Conservation (phyloP, 2,329 filamentous ascomycete species). For the Leptographium flavum region DNA sequence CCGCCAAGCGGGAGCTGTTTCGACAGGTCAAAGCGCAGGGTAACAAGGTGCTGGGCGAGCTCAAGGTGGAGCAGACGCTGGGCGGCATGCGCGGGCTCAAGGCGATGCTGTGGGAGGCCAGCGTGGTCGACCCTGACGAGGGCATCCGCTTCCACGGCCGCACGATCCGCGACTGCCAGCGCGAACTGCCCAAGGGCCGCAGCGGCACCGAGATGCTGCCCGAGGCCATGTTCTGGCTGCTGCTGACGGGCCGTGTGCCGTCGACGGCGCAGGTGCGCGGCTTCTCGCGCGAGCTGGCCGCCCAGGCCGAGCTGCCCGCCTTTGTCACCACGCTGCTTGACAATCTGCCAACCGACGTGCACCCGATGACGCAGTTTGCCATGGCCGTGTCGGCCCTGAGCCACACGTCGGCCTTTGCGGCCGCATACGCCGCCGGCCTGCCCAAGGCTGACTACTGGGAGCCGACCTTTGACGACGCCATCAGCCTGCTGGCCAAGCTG, state of each 20-base stretch:
- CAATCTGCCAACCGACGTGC: constrained; percentile 74
- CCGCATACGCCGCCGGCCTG: constrained; percentile 78
- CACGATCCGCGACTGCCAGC: constrained; percentile 96
- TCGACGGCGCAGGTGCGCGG: constrained; percentile 66
- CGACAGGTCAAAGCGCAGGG: constrained; percentile 84
- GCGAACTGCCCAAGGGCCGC: constrained; percentile 81
- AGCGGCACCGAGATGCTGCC: constrained; percentile 94
- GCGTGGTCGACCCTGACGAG: constrained; percentile 89
- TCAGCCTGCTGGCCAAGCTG: constrained; percentile 87
- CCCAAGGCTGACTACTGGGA: constrained; percentile 99
- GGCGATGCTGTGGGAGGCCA: constrained; percentile 98
- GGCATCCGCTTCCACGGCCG: constrained; percentile 96
- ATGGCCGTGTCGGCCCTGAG: constrained; percentile 93
- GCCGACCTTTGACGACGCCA: constrained; percentile 89
- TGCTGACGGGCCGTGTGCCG: constrained; percentile 85
- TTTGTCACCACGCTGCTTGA: constrained; percentile 84
- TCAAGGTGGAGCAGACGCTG: constrained; percentile 87
- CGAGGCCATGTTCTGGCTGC: constrained; percentile 98
- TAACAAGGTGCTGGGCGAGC: constrained; percentile 72
- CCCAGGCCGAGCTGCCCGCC: constrained; percentile 66
- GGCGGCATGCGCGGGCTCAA: constrained; percentile 96
- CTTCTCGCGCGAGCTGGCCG: constrained; percentile 75
- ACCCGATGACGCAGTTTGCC: constrained; percentile 97
- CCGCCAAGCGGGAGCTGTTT: constrained; percentile 81
- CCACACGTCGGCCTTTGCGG: constrained; percentile 86